A percentile compares a stretch with the other conserved stretches of the same genome.
phyloP scores from a whole-genome alignment of 163 green algal genomes.

The Picocystis sp. region DNA sequence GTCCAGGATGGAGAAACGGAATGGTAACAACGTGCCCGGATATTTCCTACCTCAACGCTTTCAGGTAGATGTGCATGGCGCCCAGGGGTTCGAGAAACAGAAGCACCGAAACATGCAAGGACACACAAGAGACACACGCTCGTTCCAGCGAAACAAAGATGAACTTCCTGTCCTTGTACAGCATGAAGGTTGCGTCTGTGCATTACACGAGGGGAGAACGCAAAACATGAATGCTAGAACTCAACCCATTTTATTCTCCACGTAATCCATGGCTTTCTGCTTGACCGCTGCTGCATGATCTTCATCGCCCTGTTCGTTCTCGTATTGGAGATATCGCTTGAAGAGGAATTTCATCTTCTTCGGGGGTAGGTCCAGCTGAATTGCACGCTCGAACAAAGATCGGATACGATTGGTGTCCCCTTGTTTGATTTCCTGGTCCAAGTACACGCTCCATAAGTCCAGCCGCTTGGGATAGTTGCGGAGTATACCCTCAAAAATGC shows the following conservation, averaged over 20 bases:
- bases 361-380: constrained; percentile 55
- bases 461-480: constrained; percentile 78
- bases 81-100: too few relatives aligned
- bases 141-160: too few relatives aligned
- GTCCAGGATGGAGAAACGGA: too few relatives aligned
- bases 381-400: constrained; percentile 76
- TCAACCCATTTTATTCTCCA: constrained; percentile 15
- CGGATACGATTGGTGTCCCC: constrained; percentile 44
- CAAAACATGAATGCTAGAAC: too few relatives aligned
- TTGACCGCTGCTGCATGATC: constrained; percentile 67
- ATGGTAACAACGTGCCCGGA: too few relatives aligned
- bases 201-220: too few relatives aligned
- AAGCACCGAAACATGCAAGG: too few relatives aligned
- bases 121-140: too few relatives aligned
- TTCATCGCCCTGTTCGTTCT: constrained; percentile 53
- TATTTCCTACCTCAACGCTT: too few relatives aligned
- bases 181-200: too few relatives aligned
- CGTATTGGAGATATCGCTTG: constrained; percentile 83
- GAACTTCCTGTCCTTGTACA: too few relatives aligned
- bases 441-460: constrained; percentile 91
- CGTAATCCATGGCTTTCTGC: constrained; percentile 62
- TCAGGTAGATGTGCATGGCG: too few relatives aligned
- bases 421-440: constrained; percentile 81
- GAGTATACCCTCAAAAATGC: constrained; percentile 70
- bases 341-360: constrained; percentile 98